Evolutionary conservation across 768 basidiomycete genomes (phyloP).

Genomic region (Leccinum arenicola): DNA sequence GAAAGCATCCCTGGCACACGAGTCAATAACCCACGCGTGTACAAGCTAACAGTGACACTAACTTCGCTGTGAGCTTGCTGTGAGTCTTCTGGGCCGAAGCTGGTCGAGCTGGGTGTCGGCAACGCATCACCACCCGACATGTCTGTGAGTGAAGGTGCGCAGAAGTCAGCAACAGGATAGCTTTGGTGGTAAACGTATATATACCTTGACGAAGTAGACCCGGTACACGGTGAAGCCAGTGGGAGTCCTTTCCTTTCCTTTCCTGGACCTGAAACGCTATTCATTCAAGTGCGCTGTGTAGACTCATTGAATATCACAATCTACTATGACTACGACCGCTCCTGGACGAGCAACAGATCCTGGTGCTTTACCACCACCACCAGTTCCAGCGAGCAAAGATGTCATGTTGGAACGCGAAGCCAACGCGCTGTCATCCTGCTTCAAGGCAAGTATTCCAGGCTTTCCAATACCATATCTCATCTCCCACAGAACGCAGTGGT

Average conservation of each 20-base stretch:
- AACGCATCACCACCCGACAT: conserved; percentile 23
- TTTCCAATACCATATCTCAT: conserved; percentile 1
- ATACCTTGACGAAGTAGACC: conserved; percentile 1
- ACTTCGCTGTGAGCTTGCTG: conserved; percentile 13
- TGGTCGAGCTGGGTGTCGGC: conserved; percentile 14
- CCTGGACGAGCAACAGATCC: conserved; percentile 29
- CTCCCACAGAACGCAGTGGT: conserved; percentile 53
- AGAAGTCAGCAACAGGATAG: background rate
- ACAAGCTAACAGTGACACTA: conserved; percentile 1
- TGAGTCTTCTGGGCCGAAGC: conserved; percentile 14
- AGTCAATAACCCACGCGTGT: background rate
- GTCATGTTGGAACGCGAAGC: conserved; percentile 65
- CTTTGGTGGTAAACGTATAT: conserved; percentile 1
- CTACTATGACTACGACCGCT: conserved; percentile 17
- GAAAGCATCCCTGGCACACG: conserved; percentile 22
- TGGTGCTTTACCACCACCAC: conserved; percentile 50
- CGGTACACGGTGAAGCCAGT: background rate
- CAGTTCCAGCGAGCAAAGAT: conserved; percentile 34
- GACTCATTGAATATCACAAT: conserved; percentile 35
- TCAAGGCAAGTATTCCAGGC: conserved; percentile 46
- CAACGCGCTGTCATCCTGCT: conserved; percentile 50
- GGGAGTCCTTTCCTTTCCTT: conserved; percentile 19
- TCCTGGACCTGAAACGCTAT: conserved; percentile 13
- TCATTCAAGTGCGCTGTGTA: conserved; percentile 36
- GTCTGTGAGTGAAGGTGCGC: conserved; percentile 1